Conservation (phyloP, 2,329 filamentous ascomycete species). For the Fusarium scirpi region DNA sequence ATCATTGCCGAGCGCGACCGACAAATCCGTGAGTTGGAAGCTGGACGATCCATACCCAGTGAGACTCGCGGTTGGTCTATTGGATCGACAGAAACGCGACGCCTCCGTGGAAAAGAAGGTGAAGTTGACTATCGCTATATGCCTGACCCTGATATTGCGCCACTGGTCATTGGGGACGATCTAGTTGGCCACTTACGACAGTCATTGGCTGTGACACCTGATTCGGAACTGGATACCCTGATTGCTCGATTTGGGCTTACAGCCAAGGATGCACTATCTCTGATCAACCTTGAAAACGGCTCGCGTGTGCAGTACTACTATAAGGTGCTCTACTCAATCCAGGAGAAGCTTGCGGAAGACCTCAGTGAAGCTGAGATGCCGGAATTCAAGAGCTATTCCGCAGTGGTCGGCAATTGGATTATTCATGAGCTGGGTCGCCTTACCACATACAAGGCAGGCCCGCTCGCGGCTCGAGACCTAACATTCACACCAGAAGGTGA, state of each 20-base stretch:
- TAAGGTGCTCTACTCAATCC: conserved; percentile 67
- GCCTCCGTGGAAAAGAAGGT: conserved; percentile 91
- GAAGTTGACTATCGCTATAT: conserved; percentile 99
- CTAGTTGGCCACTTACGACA: conserved; percentile 73
- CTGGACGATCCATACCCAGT: conserved; percentile 79
- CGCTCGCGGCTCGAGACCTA: conserved; percentile 51
- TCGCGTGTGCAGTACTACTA: conserved; percentile 86
- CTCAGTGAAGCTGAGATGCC: conserved; percentile 30
- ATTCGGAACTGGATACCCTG: conserved; percentile 74
- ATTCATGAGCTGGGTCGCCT: conserved; percentile 81
- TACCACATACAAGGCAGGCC: conserved; percentile 62
- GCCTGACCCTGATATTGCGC: conserved; percentile 92
- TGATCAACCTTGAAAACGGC: conserved; percentile 82
- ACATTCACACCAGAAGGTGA: conserved; percentile 60
- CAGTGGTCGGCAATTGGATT: conserved; percentile 73
- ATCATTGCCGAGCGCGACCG: conserved; percentile 91
- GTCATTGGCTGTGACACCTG: conserved; percentile 78
- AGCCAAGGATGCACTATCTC: conserved; percentile 83
- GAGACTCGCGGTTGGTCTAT: conserved; percentile 96
- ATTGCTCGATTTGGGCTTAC: conserved; percentile 75
- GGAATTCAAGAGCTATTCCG: conserved; percentile 55
- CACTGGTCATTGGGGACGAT: conserved; percentile 78
- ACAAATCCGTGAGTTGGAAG: conserved; percentile 83
- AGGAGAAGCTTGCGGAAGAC: conserved; percentile 47
- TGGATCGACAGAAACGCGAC: conserved; percentile 82